Evolutionary conservation across 2,329 filamentous ascomycete genomes (phyloP).

Genomic region (Botryotinia globosa): DNA sequence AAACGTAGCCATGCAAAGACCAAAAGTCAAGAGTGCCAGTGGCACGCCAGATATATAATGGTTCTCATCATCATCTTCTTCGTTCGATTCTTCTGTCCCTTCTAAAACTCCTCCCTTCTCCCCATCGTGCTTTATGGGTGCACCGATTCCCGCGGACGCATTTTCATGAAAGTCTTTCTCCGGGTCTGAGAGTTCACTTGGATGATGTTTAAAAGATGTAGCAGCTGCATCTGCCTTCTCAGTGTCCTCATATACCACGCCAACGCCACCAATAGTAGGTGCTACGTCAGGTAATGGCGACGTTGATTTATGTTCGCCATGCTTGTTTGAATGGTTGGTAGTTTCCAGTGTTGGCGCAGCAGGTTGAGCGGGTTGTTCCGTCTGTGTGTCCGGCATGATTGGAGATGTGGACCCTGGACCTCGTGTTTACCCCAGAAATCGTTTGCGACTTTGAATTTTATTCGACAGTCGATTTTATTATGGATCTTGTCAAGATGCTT

Average conservation of each 20-base stretch:
- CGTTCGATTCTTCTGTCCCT: constrained; percentile 14
- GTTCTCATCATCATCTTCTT: constrained; percentile 28
- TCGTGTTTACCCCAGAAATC: constrained; percentile 12
- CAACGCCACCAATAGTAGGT: neutral
- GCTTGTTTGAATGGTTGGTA: neutral
- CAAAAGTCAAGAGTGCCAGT: constrained; percentile 45
- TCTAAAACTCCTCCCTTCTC: constrained; percentile 1
- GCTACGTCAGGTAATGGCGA: neutral
- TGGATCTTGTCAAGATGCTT: neutral
- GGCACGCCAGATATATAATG: constrained; percentile 34
- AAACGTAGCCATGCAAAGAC: constrained; percentile 45
- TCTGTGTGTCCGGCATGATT: constrained; percentile 25
- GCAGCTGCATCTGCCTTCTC: constrained; percentile 4
- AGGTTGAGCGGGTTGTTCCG: constrained; percentile 19
- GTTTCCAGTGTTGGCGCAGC: neutral
- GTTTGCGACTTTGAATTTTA: constrained; percentile 6
- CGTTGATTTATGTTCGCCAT: constrained; percentile 10
- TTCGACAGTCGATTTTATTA: neutral
- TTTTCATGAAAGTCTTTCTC: constrained; percentile 10
- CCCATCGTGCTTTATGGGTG: neutral
- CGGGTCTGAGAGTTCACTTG: neutral
- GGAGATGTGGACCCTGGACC: constrained; percentile 7
- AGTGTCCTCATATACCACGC: neutral
- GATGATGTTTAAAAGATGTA: constrained; percentile 2
- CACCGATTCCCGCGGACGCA: neutral